A percentile compares a stretch with the other conserved stretches of the same genome.
These are phyloP conservation scores for Colletotrichum somersetense DNA, from an alignment of 2,329 filamentous ascomycete species.

Conservation along the genomic window DNA sequence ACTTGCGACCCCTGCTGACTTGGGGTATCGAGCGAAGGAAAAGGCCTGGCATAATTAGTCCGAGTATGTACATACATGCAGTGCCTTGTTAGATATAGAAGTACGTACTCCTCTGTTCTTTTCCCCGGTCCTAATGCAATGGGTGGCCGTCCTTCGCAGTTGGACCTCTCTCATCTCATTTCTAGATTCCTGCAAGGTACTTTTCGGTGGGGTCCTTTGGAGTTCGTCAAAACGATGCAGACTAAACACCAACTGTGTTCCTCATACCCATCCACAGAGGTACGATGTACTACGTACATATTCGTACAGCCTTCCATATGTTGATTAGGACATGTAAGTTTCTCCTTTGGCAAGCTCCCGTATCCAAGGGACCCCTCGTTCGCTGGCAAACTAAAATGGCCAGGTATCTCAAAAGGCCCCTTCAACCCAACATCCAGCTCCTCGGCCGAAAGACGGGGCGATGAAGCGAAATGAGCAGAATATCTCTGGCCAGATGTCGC, in stretches of 20 bases:
- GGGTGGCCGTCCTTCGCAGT: neutral
- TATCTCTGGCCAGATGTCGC: neutral
- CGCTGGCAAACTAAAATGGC: neutral
- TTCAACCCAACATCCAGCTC: neutral
- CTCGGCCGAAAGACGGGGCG: neutral
- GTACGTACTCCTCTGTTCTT: neutral
- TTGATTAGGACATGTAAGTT: no score
- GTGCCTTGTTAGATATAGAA: neutral
- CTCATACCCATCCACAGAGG: neutral
- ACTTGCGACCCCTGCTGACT: neutral
- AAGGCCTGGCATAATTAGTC: neutral
- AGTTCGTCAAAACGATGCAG: neutral
- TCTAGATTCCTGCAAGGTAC: slow-evolving; percentile 17
- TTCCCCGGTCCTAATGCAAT: neutral
- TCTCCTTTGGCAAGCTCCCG: neutral
- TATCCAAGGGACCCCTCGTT: neutral
- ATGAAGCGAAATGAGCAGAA: slow-evolving; percentile 5
- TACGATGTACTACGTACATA: neutral
- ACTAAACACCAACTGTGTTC: neutral
- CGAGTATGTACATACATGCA: neutral
- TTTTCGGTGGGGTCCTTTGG: slow-evolving; percentile 10
- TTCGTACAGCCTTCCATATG: neutral
- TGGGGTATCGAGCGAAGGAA: neutral
- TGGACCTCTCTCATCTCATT: neutral
- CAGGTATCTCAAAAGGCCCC: neutral